phyloP scores from a whole-genome alignment of 495 filamentous ascomycete species.

The Geoglossum glabrum region DNA sequence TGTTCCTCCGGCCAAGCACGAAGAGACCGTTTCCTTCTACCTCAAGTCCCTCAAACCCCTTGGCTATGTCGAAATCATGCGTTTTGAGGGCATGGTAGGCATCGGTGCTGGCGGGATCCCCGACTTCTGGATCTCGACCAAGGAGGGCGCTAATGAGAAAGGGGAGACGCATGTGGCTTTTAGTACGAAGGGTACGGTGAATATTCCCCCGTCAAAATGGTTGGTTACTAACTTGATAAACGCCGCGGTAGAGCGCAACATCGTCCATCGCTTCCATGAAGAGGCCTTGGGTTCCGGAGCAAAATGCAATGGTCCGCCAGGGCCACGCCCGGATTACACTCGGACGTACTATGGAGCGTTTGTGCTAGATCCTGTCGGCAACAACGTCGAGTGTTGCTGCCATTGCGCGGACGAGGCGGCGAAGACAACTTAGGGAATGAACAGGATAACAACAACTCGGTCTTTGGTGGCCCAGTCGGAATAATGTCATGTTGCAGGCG shows the following conservation, averaged over 20 bases:
- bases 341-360: conserved; percentile 29
- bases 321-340: conserved; percentile 20
- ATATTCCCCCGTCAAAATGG: neutral
- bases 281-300: conserved; percentile 26
- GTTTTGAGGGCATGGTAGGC: conserved; percentile 7
- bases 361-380: conserved; percentile 29
- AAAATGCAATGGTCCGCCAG: conserved; percentile 26
- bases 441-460: too few species aligned
- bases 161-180: conserved; percentile 13
- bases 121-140: conserved; percentile 13
- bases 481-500: too few species aligned
- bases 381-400: conserved; percentile 29
- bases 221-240: neutral
- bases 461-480: too few species aligned
- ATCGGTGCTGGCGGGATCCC: conserved; percentile 6
- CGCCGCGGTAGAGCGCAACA: conserved; percentile 14
- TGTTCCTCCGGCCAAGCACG: conserved; percentile 6
- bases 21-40: conserved; percentile 9
- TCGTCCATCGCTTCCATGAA: conserved; percentile 22
- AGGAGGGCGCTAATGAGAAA: conserved; percentile 3
- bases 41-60: conserved; percentile 11
- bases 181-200: conserved; percentile 8
- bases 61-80: conserved; percentile 10
- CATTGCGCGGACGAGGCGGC: neutral
- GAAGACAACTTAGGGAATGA: neutral